Base-by-base conservation (phyloP, 1,284 basidiomycete species). In the Sporisorium exsertum region DNA sequence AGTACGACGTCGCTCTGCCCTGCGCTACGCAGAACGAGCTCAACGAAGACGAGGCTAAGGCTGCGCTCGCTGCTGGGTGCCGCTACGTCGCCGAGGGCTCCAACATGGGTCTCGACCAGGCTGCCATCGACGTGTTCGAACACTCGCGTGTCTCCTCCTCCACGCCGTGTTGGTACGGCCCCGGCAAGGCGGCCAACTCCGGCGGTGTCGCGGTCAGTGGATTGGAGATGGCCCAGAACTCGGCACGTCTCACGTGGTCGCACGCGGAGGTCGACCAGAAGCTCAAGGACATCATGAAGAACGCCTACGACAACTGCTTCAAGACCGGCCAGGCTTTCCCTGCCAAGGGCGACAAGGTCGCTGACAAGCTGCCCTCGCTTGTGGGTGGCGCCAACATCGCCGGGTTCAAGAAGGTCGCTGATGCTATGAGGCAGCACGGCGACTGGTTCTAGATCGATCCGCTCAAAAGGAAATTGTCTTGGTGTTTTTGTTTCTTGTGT, bases 11-110 rank as follows among this genome's bases (percentile, higher is more conserved):
- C 73, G 92, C 92, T 3, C 89, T 93, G 22, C 92, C 92, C 24
- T 91, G 89, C 65, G 92, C 92, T 15, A 92, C 92, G 27, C 91
- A 93, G 87, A 93, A 93, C 87, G 92, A 93, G 86, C 89, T 93
- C 61, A 89, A 88, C 47, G 89, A 87, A 53, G 89, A 89, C 76
- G 92, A 93, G 85, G 92, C 92, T 61, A 87, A 91, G 86, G 90
- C 89, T 10, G 89, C 92, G 76, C 84, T 92, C 84, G 89, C 89
- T 80, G 90, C 91, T 45, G 92, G 92, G 76, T 90, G 90, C 80
- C 88, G 89, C 81, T 91, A 92, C 87, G 89, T 93, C 62, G 92
- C 92, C 65, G 92, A 93, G 87, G 92, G 92, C 35, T 91, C 90
- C 78, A 92, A 92, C 67, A 78, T 77, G 86, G 85, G 86, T 55